Evolutionary conservation across 169 alveolate genomes (phyloP).

Genomic region (Babesia sp.): DNA sequence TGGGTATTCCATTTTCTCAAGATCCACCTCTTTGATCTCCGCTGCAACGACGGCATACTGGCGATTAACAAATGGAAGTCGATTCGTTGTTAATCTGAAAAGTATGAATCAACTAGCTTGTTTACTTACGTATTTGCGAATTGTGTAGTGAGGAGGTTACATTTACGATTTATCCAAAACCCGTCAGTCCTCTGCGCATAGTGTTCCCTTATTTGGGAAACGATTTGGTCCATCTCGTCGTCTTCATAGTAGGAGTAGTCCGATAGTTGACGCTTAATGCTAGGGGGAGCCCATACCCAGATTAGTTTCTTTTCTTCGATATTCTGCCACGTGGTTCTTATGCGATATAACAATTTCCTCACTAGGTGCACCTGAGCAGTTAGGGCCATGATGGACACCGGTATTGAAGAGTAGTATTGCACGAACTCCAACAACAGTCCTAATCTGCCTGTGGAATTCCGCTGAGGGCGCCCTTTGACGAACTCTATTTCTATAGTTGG

Average conservation of each 20-base stretch:
- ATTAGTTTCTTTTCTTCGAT: neutral
- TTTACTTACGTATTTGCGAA: slow-evolving; percentile 27
- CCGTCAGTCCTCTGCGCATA: slow-evolving; percentile 9
- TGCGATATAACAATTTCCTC: neutral
- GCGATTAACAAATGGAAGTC: neutral
- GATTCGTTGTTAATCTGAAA: neutral
- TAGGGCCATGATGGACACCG: slow-evolving; percentile 1
- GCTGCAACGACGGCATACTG: slow-evolving; percentile 26
- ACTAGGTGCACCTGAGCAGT: neutral
- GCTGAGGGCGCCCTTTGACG: neutral
- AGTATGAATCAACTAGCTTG: neutral
- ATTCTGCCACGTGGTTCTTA: neutral
- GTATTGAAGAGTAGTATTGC: neutral
- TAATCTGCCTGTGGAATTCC: neutral
- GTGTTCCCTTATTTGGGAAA: neutral
- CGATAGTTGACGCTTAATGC: neutral
- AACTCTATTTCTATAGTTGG: neutral
- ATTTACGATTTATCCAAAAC: slow-evolving; percentile 22
- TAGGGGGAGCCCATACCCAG: slow-evolving; percentile 3
- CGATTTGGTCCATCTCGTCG: slow-evolving; percentile 3
- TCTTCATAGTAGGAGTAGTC: slow-evolving; percentile 33
- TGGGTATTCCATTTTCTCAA: neutral
- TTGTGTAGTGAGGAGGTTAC: slow-evolving; percentile 13
- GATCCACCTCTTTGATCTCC: slow-evolving; percentile 12
- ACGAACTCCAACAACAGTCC: neutral